These are phyloP conservation scores for Cryptosporidium ryanae DNA, from an alignment of 169 alveolate genomes.

Conservation along the genomic window DNA sequence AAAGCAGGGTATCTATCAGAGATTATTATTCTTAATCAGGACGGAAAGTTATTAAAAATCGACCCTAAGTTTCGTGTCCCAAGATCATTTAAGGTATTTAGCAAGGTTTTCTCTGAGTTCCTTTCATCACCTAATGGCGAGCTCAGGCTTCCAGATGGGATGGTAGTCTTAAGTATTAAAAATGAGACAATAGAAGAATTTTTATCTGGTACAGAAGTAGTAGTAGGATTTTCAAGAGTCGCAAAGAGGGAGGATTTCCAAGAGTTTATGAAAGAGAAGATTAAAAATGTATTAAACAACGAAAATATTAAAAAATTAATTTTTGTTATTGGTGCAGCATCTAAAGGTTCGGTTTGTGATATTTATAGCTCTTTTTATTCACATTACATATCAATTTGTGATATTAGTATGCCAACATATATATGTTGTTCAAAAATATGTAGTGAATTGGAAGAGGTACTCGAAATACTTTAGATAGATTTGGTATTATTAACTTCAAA, in stretches of 20 bases:
- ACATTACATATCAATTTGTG: slow-evolving; percentile 34
- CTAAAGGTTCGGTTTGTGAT: background rate
- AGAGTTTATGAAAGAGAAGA: slow-evolving; percentile 11
- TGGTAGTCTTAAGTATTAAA: background rate
- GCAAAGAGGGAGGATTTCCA: slow-evolving; percentile 27
- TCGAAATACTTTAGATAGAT: slow-evolving; percentile 5
- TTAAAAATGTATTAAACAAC: background rate
- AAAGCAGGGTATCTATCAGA: slow-evolving; percentile 51
- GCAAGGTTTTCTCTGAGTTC: slow-evolving; percentile 55
- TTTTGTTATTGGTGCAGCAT: slow-evolving; percentile 50
- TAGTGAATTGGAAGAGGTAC: slow-evolving; percentile 63
- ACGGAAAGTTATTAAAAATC: slow-evolving; percentile 43
- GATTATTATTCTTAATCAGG: slow-evolving; percentile 27
- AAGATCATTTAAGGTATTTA: slow-evolving; percentile 59
- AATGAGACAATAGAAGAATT: slow-evolving; percentile 20
- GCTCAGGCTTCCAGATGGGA: slow-evolving; percentile 30
- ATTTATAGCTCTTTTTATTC: slow-evolving; percentile 15
- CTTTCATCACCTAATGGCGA: slow-evolving; percentile 39
- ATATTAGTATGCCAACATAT: slow-evolving; percentile 47
- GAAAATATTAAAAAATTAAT: background rate
- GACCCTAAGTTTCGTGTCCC: slow-evolving; percentile 70
- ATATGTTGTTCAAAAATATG: slow-evolving; percentile 65
- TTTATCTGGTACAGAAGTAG: background rate
- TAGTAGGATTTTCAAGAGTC: slow-evolving; percentile 41
- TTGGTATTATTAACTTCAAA: too few species aligned